A percentile compares a stretch with the other conserved stretches of the same genome.
These are phyloP conservation scores for Solanum piurae DNA, from an alignment of 257 asterid species.

Conservation along the genomic window DNA sequence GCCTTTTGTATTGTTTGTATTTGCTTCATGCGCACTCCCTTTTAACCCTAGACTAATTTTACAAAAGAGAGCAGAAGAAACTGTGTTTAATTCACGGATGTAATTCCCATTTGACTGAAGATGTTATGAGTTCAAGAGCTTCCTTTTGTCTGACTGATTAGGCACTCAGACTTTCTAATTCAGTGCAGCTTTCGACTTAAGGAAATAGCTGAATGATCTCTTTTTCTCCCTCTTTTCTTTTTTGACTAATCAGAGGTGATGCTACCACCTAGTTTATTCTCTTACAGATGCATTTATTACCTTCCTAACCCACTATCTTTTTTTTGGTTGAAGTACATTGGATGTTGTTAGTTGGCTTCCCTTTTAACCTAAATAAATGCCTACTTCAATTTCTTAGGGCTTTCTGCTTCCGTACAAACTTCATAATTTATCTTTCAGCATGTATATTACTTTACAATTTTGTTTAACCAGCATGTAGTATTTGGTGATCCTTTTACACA, in stretches of 20 bases:
- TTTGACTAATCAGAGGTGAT: not conserved
- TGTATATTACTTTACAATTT: no score
- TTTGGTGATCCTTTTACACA: not conserved
- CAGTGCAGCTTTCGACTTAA: not conserved
- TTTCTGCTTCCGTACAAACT: not conserved
- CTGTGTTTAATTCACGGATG: not conserved
- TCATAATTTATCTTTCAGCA: not conserved
- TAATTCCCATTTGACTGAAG: not conserved
- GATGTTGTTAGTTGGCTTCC: not conserved
- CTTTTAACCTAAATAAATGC: not conserved
- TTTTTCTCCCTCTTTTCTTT: not conserved
- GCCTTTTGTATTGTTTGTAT: not conserved
- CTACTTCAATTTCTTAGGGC: not conserved
- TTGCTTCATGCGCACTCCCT: not conserved
- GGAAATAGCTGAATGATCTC: not conserved
- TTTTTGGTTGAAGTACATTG: not conserved
- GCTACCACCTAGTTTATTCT: not conserved
- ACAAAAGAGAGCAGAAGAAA: not conserved
- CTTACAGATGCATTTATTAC: not conserved
- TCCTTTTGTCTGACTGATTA: not conserved
- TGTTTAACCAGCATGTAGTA: no score
- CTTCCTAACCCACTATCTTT: not conserved
- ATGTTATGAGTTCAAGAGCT: not conserved
- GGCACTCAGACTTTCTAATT: not conserved
- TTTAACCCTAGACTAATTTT: not conserved